Evolutionary conservation across 345 rosid species (phyloP).

Genomic region (Dipteronia sinensis): DNA sequence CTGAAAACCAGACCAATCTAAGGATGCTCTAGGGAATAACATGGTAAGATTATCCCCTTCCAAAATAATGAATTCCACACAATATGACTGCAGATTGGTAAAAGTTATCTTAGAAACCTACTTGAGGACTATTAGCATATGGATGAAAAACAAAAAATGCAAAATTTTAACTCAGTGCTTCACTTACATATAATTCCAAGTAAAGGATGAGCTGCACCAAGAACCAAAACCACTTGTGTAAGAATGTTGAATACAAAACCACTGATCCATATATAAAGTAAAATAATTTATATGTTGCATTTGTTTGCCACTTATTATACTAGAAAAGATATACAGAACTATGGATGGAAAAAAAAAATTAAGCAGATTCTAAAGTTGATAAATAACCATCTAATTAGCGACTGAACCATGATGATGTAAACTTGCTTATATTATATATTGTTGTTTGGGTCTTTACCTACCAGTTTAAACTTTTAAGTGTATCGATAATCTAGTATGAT

Average conservation of each 20-base stretch:
- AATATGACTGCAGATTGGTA: slow-evolving; percentile 63
- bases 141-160: slow-evolving; percentile 1
- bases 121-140: slow-evolving; percentile 17
- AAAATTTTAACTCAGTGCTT: background rate
- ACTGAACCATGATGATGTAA: background rate
- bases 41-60: slow-evolving; percentile 92
- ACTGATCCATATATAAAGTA: background rate
- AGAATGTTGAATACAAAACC: slow-evolving; percentile 17
- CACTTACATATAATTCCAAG: slow-evolving; percentile 81
- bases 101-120: slow-evolving; percentile 14
- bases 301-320: background rate
- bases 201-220: slow-evolving; percentile 74
- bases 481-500: background rate
- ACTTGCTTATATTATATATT: background rate
- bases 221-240: slow-evolving; percentile 28
- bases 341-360: background rate
- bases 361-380: background rate
- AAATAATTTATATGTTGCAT: background rate
- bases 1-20: slow-evolving; percentile 56
- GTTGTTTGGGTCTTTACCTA: background rate
- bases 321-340: background rate
- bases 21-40: slow-evolving; percentile 77
- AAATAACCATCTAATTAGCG: background rate
- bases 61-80: slow-evolving; percentile 86
- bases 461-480: background rate